Percentiles rank a stretch among this genome's conserved stretches.
Conservation (phyloP, 2,329 filamentous ascomycete genomes). For the Fusarium haematococcum region DNA sequence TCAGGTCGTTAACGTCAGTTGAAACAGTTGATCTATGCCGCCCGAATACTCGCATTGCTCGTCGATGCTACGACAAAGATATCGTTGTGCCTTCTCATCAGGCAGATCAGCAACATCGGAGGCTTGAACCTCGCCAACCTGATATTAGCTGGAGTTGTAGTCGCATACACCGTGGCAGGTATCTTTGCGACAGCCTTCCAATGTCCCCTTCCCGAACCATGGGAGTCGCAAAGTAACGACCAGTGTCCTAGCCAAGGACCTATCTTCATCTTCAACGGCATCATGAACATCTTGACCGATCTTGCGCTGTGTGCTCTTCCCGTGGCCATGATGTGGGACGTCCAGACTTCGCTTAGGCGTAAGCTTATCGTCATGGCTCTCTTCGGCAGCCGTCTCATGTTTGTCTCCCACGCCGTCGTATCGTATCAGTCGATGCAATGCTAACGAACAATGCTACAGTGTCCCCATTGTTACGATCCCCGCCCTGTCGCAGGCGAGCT, state of each 20-base stretch:
- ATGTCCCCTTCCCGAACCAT: constrained; percentile 33
- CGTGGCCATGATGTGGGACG: constrained; percentile 42
- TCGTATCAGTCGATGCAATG: neutral
- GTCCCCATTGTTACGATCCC: constrained; percentile 38
- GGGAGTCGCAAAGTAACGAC: constrained; percentile 4
- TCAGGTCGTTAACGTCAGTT: constrained; percentile 3
- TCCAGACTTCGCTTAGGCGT: constrained; percentile 33
- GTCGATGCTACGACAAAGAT: constrained; percentile 35
- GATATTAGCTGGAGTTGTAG: constrained; percentile 12
- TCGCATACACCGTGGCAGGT: constrained; percentile 22
- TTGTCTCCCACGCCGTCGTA: neutral
- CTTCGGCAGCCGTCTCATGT: constrained; percentile 38
- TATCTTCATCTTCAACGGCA: constrained; percentile 31
- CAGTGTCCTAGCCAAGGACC: constrained; percentile 29
- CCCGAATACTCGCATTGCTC: constrained; percentile 33
- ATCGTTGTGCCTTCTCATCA: constrained; percentile 37
- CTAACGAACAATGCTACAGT: constrained; percentile 6
- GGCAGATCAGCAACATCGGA: constrained; percentile 36
- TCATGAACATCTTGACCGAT: constrained; percentile 33
- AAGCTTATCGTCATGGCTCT: constrained; percentile 35
- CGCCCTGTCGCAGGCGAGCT: constrained; percentile 17
- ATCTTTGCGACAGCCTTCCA: constrained; percentile 31
- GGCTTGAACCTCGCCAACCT: constrained; percentile 29
- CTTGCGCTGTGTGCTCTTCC: constrained; percentile 29
- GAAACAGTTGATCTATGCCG: constrained; percentile 35